Percentiles rank a stretch among this genome's conserved stretches.
Conservation (phyloP, 176 grass and related monocot genomes). For the Raddia distichophylla region DNA sequence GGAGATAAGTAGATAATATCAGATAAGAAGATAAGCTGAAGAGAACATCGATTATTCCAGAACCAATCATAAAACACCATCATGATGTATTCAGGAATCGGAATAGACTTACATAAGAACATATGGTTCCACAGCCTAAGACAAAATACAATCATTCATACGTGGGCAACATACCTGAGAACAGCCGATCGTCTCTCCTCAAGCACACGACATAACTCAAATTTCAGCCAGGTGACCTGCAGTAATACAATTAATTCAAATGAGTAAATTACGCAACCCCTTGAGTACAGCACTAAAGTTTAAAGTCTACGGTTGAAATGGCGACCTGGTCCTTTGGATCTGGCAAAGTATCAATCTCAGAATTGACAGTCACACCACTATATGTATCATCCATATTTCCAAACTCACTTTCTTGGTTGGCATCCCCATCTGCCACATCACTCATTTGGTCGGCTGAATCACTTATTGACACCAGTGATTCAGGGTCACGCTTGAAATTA, state of each 20-base stretch:
- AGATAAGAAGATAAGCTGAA: no score
- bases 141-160: constrained; percentile 18
- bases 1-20: no score
- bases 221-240: constrained; percentile 82
- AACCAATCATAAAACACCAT: constrained; percentile 8
- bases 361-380: constrained; percentile 58
- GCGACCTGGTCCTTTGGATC: constrained; percentile 92
- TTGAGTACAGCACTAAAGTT: constrained; percentile 7
- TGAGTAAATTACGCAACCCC: constrained; percentile 9
- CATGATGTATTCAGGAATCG: constrained; percentile 5
- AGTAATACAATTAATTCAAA: constrained; percentile 27
- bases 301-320: constrained; percentile 23
- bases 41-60: background rate
- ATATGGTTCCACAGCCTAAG: constrained; percentile 22
- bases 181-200: constrained; percentile 96
- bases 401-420: constrained; percentile 52
- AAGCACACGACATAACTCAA: constrained; percentile 84
- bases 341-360: constrained; percentile 81
- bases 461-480: constrained; percentile 69
- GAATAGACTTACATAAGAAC: constrained; percentile 53
- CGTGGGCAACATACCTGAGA: constrained; percentile 66
- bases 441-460: constrained; percentile 50
- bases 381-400: constrained; percentile 61
- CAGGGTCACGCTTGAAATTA: constrained; percentile 77
- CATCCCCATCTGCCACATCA: constrained; percentile 56